Conservation (phyloP, 129 eudicot genomes). For the Ambrosia artemisiifolia region DNA sequence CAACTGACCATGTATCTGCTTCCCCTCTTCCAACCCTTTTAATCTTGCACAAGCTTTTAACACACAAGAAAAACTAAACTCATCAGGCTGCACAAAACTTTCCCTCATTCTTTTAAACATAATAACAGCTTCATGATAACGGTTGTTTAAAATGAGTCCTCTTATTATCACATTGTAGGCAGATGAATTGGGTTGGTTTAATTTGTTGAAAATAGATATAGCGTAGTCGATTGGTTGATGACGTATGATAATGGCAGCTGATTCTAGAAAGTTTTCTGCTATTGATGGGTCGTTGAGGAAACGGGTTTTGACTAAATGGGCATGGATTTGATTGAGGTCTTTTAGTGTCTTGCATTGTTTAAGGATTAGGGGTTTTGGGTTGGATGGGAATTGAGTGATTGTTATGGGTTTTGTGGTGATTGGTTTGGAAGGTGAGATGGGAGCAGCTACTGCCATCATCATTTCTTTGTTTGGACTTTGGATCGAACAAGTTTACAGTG, state of each 20-base stretch:
- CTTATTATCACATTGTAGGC: slow-evolving; percentile 45
- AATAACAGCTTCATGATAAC: neutral
- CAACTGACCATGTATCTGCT: slow-evolving; percentile 45
- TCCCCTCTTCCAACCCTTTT: slow-evolving; percentile 38
- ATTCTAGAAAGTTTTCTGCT: slow-evolving; percentile 47
- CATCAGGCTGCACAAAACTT: slow-evolving; percentile 31
- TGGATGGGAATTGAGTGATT: slow-evolving; percentile 32
- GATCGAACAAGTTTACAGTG: neutral
- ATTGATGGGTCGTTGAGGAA: slow-evolving; percentile 29
- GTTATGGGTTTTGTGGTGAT: slow-evolving; percentile 29
- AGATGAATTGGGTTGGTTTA: slow-evolving; percentile 25
- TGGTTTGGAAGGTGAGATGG: slow-evolving; percentile 32
- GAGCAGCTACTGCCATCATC: slow-evolving; percentile 22
- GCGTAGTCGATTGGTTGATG: slow-evolving; percentile 40
- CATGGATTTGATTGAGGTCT: slow-evolving; percentile 49
- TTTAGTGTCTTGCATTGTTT: slow-evolving; percentile 43
- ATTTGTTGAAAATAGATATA: slow-evolving; percentile 28
- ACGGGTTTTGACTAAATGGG: slow-evolving; percentile 49
- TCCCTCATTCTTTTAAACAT: slow-evolving; percentile 38
- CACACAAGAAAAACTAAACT: slow-evolving; percentile 41
- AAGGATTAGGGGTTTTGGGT: slow-evolving; percentile 44
- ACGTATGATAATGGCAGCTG: slow-evolving; percentile 45
- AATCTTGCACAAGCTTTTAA: slow-evolving; percentile 48
- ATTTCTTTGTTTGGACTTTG: slow-evolving; percentile 13
- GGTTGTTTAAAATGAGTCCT: slow-evolving; percentile 26